Evolutionary conservation across 768 basidiomycete species (phyloP).

Genomic region (Trametes punicea): DNA sequence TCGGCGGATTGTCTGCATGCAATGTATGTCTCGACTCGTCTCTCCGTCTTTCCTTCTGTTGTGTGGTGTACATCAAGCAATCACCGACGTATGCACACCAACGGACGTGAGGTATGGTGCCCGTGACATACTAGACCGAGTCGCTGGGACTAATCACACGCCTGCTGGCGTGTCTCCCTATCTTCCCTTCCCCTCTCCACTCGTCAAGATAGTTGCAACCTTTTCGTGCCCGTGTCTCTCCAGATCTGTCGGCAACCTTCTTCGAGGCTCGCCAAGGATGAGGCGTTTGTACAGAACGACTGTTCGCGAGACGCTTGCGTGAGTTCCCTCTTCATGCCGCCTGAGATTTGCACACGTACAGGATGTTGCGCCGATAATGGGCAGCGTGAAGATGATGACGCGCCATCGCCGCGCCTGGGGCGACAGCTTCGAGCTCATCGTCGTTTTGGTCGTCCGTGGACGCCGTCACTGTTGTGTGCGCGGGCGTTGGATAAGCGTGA

Average conservation of each 20-base stretch:
- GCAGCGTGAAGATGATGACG: constrained; percentile 59
- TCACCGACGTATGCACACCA: not conserved
- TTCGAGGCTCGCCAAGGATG: constrained; percentile 48
- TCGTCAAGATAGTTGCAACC: constrained; percentile 9
- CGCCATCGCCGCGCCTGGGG: constrained; percentile 44
- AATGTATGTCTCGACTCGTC: constrained; percentile 17
- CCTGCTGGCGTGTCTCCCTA: not conserved
- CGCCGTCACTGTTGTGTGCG: too few relatives aligned
- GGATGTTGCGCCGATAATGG: constrained; percentile 62
- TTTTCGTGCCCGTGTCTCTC: constrained; percentile 7
- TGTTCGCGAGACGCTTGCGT: constrained; percentile 24
- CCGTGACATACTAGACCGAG: not conserved
- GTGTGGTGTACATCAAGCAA: not conserved
- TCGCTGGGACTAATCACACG: not conserved
- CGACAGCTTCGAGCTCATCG: constrained; percentile 34
- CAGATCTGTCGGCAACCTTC: constrained; percentile 33
- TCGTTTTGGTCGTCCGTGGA: constrained; percentile 1
- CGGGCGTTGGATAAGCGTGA: not conserved
- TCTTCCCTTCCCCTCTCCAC: not conserved
- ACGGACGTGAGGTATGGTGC: not conserved
- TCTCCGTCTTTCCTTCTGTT: not conserved
- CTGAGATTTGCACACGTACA: constrained; percentile 39
- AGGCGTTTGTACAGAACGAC: constrained; percentile 68
- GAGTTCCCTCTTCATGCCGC: not conserved
- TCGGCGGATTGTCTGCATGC: not conserved